Base-by-base conservation (phyloP, 805 yeast species). In the Candida germanica region DNA sequence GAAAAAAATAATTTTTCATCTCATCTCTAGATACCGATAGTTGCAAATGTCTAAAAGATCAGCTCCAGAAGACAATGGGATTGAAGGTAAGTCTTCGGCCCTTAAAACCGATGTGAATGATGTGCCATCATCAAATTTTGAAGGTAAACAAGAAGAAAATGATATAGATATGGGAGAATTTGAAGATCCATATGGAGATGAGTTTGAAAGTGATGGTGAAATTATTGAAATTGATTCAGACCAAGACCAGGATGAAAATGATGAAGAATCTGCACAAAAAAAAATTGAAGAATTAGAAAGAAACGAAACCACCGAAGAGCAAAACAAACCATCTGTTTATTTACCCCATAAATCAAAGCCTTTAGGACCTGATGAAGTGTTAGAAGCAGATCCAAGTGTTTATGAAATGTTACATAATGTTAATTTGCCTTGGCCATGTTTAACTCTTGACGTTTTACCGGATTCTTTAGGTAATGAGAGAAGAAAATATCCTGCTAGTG, bases 351-450 rank as follows among this genome's bases (percentile, higher is more conserved):
- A 80, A 62, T 82, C 93, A 18, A 80, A 77, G 51, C 96, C 96
- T 5, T 71, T 93, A 48, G 97, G 96, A 1, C 94, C 95, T 2
- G 95, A 87, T 64, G 98, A 93, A 66, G 94, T 84, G 9, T 71
- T 93, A 55, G 97, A 91, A 64, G 96, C 98, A 1, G 98, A 93
- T 64, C 96, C 96, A 29, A 70, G 88, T 6, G 96, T 91, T 3
- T 93, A 93, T 58, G 95, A 91, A 53, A 93, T 93, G 98, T 67
- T 93, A 39, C 98, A 93, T 61, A 86, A 85, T 51, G 87, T 91
- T 41, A 86, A 86, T 59, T 67, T 91, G 61, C 94, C 95, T 51
- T 93, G 98, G 98, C 98, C 98, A 9, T 88, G 97, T 64, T 66
- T 93, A 56, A 87, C 97, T 3, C 70, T 93, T 42, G 98, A 91